Base-by-base conservation (phyloP, 352 stramenopile genomes). In the Phytopythium sindhum region DNA sequence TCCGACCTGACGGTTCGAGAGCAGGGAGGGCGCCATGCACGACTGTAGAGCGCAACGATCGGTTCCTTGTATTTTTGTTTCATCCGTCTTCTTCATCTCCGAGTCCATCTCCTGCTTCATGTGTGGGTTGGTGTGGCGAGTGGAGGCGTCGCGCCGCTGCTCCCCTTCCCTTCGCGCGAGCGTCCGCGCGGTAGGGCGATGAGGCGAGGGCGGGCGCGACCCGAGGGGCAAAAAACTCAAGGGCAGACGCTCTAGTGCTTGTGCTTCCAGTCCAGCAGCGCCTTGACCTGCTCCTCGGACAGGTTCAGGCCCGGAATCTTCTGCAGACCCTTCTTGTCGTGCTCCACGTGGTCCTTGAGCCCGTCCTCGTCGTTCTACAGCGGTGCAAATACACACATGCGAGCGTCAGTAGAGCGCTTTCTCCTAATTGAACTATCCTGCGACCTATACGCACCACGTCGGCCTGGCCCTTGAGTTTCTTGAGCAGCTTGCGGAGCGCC, bases 241-340 rank as follows among this genome's bases (percentile, higher is more conserved):
- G 1, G 33, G 1, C 28, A 26, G 19, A 4, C 37, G 55, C 64
- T 75, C 19, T 93, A 93, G 67, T 91, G 81, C 67, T 92, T 73
- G 81, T 95, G 86, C 81, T 95, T 95, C 86, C 86, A 95, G 80
- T 95, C 92, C 74, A 95, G 83, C 58, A 95, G 79, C 58, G 81
- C 84, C 28, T 84, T 74, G 54, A 90, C 66, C 74, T 92, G 83
- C 64, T 89, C 83, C n/a, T 80, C 57, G 53, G 67, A 78, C 64
- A 92, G 67, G 41, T 89, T 63, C 50, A 92, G 71, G 52, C 85
- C 86, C 44, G 69, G 19, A 57, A 95, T 88, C 53, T 78, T 68
- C 65, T 87, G 73, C 24, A 95, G 73, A 14, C 81, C 81, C 67
- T 88, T 79, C 71, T 80, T 86, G 72, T 95, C 86, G 74, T 91